These are phyloP conservation scores for Hypoxylon sp. DNA, from an alignment of 2,329 filamentous ascomycete genomes.

Conservation along the genomic window DNA sequence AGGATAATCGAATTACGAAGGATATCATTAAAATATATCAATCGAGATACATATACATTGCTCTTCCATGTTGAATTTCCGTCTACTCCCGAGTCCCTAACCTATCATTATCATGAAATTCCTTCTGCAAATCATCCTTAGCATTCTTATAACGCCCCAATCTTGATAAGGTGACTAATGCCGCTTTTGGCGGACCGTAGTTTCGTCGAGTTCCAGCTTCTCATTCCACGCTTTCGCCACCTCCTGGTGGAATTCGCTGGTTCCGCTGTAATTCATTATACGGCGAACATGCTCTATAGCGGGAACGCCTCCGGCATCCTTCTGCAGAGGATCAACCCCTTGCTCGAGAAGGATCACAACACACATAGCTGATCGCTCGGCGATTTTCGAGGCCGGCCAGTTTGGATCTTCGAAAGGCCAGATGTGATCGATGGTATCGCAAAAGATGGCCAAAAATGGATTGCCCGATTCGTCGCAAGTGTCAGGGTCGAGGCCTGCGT, in stretches of 20 bases:
- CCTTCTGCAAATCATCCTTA: no score
- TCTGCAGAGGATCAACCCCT: slow-evolving; percentile 4
- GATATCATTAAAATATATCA: no score
- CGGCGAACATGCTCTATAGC: slow-evolving; percentile 19
- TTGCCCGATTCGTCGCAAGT: slow-evolving; percentile 31
- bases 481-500: slow-evolving; percentile 7
- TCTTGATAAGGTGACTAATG: no score
- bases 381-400: slow-evolving; percentile 16
- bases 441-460: slow-evolving; percentile 35
- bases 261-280: slow-evolving; percentile 27
- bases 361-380: slow-evolving; percentile 15
- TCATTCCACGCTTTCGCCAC: slow-evolving; percentile 44
- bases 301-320: slow-evolving; percentile 29
- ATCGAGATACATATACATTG: no score
- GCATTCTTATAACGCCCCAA: no score
- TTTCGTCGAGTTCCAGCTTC: slow-evolving; percentile 33
- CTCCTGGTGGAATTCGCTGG: slow-evolving; percentile 18
- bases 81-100: no score
- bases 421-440: slow-evolving; percentile 22
- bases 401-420: slow-evolving; percentile 12
- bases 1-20: no score
- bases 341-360: slow-evolving; percentile 16
- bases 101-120: no score
- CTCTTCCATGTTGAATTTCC: no score
- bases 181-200: background rate